These are phyloP conservation scores for Daedaleopsis nitida DNA, from an alignment of 768 basidiomycete species.

Conservation along the genomic window DNA sequence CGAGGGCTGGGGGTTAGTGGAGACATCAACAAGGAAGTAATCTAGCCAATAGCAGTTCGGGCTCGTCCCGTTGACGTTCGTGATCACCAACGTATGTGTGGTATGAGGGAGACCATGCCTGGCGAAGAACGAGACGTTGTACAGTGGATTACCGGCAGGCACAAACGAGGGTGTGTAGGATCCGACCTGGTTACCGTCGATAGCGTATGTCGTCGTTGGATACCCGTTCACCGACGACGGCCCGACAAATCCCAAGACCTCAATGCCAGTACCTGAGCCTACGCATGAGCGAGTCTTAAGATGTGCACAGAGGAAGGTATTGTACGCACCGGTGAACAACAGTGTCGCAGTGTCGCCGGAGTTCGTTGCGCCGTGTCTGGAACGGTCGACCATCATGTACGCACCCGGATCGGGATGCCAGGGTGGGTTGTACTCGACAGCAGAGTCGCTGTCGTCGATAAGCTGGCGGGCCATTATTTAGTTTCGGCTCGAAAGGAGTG, in stretches of 20 bases:
- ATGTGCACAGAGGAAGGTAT: neutral
- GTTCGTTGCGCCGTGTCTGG: neutral
- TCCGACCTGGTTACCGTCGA: neutral
- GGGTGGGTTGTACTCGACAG: neutral
- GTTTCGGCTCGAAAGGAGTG: too few species aligned
- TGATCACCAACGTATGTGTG: constrained; percentile 4
- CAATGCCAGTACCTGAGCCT: neutral
- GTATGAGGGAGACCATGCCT: neutral
- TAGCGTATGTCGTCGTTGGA: neutral
- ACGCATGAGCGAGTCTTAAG: neutral
- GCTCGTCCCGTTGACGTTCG: constrained; percentile 11
- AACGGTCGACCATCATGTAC: neutral
- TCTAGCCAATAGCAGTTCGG: constrained; percentile 10
- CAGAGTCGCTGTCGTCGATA: neutral
- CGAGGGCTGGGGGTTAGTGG: neutral
- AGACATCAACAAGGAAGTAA: neutral
- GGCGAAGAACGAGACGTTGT: constrained; percentile 6
- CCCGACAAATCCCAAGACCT: neutral
- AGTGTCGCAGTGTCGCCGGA: neutral
- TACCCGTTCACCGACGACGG: neutral
- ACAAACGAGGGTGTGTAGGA: neutral
- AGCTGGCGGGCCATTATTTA: neutral
- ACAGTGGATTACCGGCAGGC: neutral
- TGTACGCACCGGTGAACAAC: neutral
- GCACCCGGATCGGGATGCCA: neutral